Percentiles rank a stretch among this genome's conserved stretches.
Evolutionary conservation across 164 flowering plant genomes (phyloP).

Genomic region (Cinnamomum chago): DNA sequence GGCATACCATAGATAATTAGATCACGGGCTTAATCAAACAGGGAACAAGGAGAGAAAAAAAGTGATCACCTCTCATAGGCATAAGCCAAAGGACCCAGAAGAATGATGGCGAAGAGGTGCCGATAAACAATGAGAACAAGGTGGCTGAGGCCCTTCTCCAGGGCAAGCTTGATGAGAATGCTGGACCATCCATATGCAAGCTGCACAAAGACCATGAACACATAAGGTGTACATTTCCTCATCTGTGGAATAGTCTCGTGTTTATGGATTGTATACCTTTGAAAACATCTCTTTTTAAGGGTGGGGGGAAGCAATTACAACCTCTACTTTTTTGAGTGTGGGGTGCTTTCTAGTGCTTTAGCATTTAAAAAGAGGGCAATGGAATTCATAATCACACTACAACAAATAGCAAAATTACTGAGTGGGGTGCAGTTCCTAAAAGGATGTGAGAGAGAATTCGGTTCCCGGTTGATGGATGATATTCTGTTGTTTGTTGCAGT

Average conservation of each 20-base stretch:
- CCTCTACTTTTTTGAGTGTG: background rate
- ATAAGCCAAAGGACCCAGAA: conserved; percentile 45
- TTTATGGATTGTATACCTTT: no score
- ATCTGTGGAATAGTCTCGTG: background rate
- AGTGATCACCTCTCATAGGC: conserved; percentile 31
- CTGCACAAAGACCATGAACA: conserved; percentile 36
- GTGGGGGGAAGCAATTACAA: background rate
- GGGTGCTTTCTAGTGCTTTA: background rate
- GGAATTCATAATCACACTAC: background rate
- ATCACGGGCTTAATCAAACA: background rate
- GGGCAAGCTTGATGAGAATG: conserved; percentile 39
- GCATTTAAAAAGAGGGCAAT: background rate
- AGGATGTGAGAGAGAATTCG: background rate
- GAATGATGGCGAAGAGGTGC: conserved; percentile 34
- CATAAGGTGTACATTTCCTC: conserved; percentile 13
- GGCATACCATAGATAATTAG: background rate
- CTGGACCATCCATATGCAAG: conserved; percentile 32
- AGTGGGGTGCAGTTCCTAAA: background rate
- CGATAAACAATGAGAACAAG: conserved; percentile 38
- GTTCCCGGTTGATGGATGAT: background rate
- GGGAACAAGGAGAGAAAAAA: background rate
- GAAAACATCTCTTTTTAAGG: background rate
- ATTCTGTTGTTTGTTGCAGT: no score
- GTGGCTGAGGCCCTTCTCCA: conserved; percentile 34
- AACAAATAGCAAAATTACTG: background rate